phyloP scores from a whole-genome alignment of 106 monocot species.

The Allium fistulosum region DNA sequence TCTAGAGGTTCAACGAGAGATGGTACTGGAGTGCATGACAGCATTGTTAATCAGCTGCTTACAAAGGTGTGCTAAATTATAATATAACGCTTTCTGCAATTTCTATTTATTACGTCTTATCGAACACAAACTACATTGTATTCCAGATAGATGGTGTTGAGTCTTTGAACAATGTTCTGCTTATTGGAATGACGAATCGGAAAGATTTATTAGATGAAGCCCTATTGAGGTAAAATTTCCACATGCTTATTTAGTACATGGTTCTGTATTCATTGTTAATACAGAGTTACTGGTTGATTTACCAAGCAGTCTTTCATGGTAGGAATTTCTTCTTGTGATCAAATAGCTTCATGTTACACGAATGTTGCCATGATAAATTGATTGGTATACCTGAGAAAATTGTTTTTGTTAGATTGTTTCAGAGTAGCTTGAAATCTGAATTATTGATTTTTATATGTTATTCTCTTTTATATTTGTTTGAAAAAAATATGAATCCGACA shows the following conservation, averaged over 20 bases:
- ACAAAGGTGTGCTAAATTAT: slow-evolving; percentile 63
- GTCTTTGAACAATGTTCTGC: slow-evolving; percentile 91
- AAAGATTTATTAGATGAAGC: slow-evolving; percentile 99
- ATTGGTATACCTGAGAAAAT: no score
- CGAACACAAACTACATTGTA: slow-evolving; percentile 7
- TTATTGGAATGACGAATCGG: slow-evolving; percentile 99
- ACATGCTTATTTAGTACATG: neutral
- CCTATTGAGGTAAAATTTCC: slow-evolving; percentile 53
- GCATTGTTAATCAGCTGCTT: slow-evolving; percentile 99
- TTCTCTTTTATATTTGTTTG: neutral
- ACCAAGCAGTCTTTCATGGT: no score
- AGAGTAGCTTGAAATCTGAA: no score
- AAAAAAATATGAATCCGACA: neutral
- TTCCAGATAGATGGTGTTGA: slow-evolving; percentile 99
- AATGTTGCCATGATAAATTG: no score
- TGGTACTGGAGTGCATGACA: slow-evolving; percentile 98
- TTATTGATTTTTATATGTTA: no score
- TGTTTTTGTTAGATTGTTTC: no score
- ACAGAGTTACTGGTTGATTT: no score
- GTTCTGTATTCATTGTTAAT: neutral
- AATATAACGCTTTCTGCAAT: neutral
- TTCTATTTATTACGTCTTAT: neutral
- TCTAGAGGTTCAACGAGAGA: slow-evolving; percentile 98
- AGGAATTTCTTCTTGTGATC: no score
- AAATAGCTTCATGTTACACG: no score